Evolutionary conservation across 2,329 filamentous ascomycete species (phyloP), one percentile per base, ranked within the genome.

Genomic region (Diaporthe sp.): DNA sequence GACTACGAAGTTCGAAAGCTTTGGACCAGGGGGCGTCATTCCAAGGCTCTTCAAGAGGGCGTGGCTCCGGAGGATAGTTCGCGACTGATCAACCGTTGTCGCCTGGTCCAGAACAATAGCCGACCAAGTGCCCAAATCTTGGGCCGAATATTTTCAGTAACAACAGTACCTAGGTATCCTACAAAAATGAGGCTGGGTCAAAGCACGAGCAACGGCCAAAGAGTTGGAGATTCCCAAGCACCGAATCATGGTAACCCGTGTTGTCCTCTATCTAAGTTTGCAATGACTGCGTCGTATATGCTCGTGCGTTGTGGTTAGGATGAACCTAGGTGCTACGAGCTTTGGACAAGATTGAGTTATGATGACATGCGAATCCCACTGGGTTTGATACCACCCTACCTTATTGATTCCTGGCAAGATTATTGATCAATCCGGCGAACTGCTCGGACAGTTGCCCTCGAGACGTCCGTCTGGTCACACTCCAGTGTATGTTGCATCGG

Each of bases 291-390:
- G 2, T 30, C 2, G n/a, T 42, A 22, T 7, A 13, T 17, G 60
- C 42, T 66, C 28, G 40, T 50, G 60, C 60, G 60, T 66, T 35
- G 25, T 10, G 40, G 40, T 66, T 47, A 30, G 25, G 60, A 66
- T 45, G 38, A 45, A 64, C 38, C 60, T 33, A 47, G 40, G 19
- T 33, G 38, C 15, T n/a, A 6, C 12, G 22, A 61, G 60, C 28
- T 33, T 33, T 66, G 42, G 19, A 15, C 42, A 25, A 67, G 61
- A 67, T 67, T 50, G 42, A 35, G 60, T 66, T 66, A 40, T 33
- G 60, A 33, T 66, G 60, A 45, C 60, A 47, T 25, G 28, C 17
- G 19, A n/a, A n/a, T 17, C 15, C 19, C 17, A 35, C 19, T n/a
- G 9, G 38, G 22, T 33, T n/a, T 22, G n/a, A 52, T 67, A 50